Base-by-base conservation (phyloP, 2,329 filamentous ascomycete genomes). In the Cercospora sojina region DNA sequence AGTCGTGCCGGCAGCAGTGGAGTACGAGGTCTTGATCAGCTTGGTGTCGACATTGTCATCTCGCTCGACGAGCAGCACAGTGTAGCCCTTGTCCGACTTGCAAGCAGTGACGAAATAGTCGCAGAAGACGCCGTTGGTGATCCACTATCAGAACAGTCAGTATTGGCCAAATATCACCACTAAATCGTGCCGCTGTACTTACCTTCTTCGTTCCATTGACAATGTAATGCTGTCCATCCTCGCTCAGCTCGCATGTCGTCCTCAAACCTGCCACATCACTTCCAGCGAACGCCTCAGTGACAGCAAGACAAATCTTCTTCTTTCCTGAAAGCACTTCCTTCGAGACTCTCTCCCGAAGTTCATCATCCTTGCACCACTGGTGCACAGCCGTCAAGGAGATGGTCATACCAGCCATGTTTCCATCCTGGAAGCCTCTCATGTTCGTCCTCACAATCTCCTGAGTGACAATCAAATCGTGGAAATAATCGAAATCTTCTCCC, bases 271-370 rank as follows among this genome's bases (percentile, higher is more conserved):
- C 91, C 4, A 96, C 92, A 77, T 96, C 92, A 41, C 86, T 90
- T 13, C 92, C 92, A 16, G 92, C 92, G 79, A 96, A 95, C 0
- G 92, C 92, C 79, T 96, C 92, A 1, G 92, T 95, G 75, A 96
- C 92, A 62, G 92, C 92, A 3, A 96, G 83, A 75, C 90, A 94
- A 76, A 95, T 92, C 84, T 93, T 93, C 86, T 95, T 95, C 84
- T 88, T 87, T 67, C 92, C 92, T 55, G 85, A 87, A 71, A 96
- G 85, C 55, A 92, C 89, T 73, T 95, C 91, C 38, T 88, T 83
- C 35, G 88, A 86, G 56, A 96, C 84, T 62, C 83, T 84, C 72
- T 88, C 84, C 80, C 88, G 89, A 73, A 91, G 85, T 49, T 81
- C 81, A 64, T 87, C 82, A 74, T 94, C 85, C 60, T 85, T 87